Base-by-base conservation (phyloP, 768 basidiomycete genomes). In the Kwoniella heveanensis region DNA sequence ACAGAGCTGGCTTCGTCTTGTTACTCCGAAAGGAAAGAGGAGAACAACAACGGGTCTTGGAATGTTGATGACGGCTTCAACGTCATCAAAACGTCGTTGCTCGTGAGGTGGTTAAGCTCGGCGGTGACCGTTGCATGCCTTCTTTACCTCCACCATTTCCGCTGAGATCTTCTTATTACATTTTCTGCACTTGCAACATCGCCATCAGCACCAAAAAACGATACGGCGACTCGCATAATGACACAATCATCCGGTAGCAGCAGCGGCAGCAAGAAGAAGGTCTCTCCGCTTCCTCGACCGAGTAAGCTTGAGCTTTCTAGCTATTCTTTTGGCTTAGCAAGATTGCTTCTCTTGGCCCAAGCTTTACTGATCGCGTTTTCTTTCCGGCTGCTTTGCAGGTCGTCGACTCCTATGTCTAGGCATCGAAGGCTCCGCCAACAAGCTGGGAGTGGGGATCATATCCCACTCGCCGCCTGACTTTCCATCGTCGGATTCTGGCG, bases 401-500 rank as follows among this genome's bases (percentile, higher is more conserved):
- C 55, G 65, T 27, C 75, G 80, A 2, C 68, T 81, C 21, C 81
- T 96, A 22, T 93, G 95, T n/a, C 86, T 99, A 21, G 96, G 96
- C 22, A 87, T 99, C 36, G 96, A 99, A 81, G 96, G 96, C 15
- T 94, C 92, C 19, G 96, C 96, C 48, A 99, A 99, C 82, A 99
- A 99, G 80, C 85, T 99, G 30, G 96, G 96, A 12, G 91, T 89
- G 21, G 96, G 96, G 10, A 83, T 98, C 53, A 91, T 98, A 80
- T 86, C 86, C 70, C 96, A 99, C 76, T 83, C 84, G 19, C 83
- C 86, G 24, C 60, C 72, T 10, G 12, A 52, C 24, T 9, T 17
- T 13, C 37, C 56, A 21, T 44, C 63, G 2, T n/a, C 63, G n/a
- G n/a, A n/a, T n/a, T n/a, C n/a, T n/a, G n/a, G n/a, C n/a, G n/a